These are phyloP conservation scores for Echeveria elegans DNA, from an alignment of 164 flowering plant genomes.

Conservation along the genomic window DNA sequence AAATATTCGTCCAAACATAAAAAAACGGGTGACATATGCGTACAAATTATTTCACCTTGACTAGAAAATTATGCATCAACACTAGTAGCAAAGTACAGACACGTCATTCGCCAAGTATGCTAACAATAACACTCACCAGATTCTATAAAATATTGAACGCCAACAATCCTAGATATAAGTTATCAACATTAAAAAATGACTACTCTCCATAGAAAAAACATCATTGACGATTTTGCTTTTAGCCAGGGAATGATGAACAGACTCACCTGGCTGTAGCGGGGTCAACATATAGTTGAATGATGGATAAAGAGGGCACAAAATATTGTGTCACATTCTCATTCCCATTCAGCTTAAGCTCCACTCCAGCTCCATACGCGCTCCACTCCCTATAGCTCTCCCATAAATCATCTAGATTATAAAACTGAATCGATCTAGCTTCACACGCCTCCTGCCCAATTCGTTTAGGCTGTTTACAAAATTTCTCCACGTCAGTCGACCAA, in stretches of 20 bases:
- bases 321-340: constrained; percentile 1
- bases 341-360: neutral
- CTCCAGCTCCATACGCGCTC: constrained; percentile 2
- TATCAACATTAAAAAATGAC: neutral
- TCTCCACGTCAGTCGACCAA: neutral
- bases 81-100: neutral
- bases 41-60: neutral
- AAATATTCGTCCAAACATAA: too few relatives aligned
- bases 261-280: neutral
- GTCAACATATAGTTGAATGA: neutral
- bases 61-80: neutral
- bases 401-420: neutral
- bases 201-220: neutral
- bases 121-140: neutral
- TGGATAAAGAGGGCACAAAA: neutral
- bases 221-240: neutral
- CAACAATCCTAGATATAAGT: neutral
- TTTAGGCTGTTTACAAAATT: neutral
- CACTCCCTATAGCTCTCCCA: constrained; percentile 5
- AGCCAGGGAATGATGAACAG: neutral
- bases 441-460: neutral
- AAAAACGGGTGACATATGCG: neutral
- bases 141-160: neutral
- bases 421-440: neutral
- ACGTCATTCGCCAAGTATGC: neutral